A percentile compares a stretch with the other conserved stretches of the same genome.
phyloP scores from a whole-genome alignment of 345 rosid genomes.

The Dipteronia dyeriana region DNA sequence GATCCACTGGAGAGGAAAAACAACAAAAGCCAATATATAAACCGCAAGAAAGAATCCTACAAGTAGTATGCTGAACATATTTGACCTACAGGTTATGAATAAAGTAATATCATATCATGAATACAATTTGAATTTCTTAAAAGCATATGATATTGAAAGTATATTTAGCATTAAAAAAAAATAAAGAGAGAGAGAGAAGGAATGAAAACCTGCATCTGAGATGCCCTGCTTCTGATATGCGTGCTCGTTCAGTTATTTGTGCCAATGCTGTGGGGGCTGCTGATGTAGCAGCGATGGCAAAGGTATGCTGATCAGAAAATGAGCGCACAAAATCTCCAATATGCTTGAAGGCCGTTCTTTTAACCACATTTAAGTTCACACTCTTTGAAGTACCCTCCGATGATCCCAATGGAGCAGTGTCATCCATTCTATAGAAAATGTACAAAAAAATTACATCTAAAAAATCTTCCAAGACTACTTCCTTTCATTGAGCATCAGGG shows the following conservation, averaged over 20 bases:
- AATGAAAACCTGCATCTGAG: constrained; percentile 43
- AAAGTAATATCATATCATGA: not conserved
- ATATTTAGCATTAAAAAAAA: not conserved
- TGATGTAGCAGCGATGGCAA: constrained; percentile 20
- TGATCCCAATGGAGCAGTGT: constrained; percentile 14
- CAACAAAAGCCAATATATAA: not conserved
- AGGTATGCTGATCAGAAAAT: constrained; percentile 29
- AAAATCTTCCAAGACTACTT: not conserved
- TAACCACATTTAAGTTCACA: constrained; percentile 20
- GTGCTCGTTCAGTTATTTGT: constrained; percentile 32
- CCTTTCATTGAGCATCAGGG: not conserved
- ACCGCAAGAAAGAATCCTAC: not conserved
- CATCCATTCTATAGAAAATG: constrained; percentile 40
- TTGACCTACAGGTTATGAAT: not conserved
- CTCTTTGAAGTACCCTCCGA: constrained; percentile 25
- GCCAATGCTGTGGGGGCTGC: constrained; percentile 30
- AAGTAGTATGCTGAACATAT: not conserved
- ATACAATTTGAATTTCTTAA: not conserved
- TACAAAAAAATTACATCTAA: not conserved
- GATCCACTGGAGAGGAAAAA: constrained; percentile 26
- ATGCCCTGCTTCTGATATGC: constrained; percentile 41
- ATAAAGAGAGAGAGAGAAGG: not conserved
- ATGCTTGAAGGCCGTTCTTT: constrained; percentile 35
- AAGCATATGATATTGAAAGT: not conserved
- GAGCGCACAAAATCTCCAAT: constrained; percentile 34